Conservation (phyloP, 495 filamentous ascomycete species). For the Penicillium roqueforti region DNA sequence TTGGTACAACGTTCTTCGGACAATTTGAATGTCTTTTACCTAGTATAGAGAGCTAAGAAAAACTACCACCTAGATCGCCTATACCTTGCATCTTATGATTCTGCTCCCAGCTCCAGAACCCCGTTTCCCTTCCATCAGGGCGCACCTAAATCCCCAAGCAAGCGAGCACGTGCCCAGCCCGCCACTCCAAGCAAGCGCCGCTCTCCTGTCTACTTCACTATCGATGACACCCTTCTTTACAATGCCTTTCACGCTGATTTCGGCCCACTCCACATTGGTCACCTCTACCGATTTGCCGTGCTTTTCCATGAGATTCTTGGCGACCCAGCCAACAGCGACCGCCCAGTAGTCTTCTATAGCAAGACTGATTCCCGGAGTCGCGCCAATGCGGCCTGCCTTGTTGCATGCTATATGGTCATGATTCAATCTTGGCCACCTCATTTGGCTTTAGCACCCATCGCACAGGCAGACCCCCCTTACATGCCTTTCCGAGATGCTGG, state of each 20-base stretch:
- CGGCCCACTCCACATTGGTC: slow-evolving; percentile 93
- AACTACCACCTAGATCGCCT: slow-evolving; percentile 65
- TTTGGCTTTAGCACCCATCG: slow-evolving; percentile 91
- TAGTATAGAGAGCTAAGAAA: slow-evolving; percentile 11
- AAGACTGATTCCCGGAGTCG: slow-evolving; percentile 86
- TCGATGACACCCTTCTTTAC: slow-evolving; percentile 89
- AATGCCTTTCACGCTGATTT: slow-evolving; percentile 99
- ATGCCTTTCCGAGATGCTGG: slow-evolving; percentile 99
- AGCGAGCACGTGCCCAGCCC: slow-evolving; percentile 64
- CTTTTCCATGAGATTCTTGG: slow-evolving; percentile 92
- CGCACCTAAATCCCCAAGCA: slow-evolving; percentile 62
- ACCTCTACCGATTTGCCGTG: slow-evolving; percentile 92
- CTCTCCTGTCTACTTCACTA: slow-evolving; percentile 87
- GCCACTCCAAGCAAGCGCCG: slow-evolving; percentile 50
- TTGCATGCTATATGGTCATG: slow-evolving; percentile 97
- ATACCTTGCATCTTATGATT: slow-evolving; percentile 89
- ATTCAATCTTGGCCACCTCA: slow-evolving; percentile 98
- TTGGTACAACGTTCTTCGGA: slow-evolving; percentile 29
- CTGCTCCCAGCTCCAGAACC: slow-evolving; percentile 71
- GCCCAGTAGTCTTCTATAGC: slow-evolving; percentile 92
- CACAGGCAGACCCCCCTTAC: slow-evolving; percentile 90
- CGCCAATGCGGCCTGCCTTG: slow-evolving; percentile 92
- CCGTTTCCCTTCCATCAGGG: slow-evolving; percentile 77
- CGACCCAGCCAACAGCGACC: slow-evolving; percentile 74
- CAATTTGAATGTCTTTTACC: neutral